Conservation (phyloP, 78 protist genomes). For the Dictyostelium citrinum region DNA sequence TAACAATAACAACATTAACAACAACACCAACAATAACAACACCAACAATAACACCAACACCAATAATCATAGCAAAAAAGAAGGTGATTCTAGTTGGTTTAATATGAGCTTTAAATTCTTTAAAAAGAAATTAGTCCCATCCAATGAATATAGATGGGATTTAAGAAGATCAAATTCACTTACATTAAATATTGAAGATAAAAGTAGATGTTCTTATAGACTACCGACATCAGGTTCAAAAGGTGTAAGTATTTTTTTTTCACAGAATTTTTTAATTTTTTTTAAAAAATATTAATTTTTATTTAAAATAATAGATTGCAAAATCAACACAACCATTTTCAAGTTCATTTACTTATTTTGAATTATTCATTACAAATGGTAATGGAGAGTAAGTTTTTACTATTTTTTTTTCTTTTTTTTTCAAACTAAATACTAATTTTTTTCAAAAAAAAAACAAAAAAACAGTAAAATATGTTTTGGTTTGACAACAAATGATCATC, state of each 20-base stretch:
- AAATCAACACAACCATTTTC: constrained; percentile 48
- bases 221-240: constrained; percentile 8
- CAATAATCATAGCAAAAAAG: not conserved
- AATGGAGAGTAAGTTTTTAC: constrained; percentile 30
- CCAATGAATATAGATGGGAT: constrained; percentile 30
- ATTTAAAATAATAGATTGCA: constrained; percentile 15
- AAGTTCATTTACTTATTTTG: constrained; percentile 53
- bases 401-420: not conserved
- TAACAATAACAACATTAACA: too few relatives aligned
- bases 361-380: constrained; percentile 38
- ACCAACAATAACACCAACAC: too few relatives aligned
- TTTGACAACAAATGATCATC: constrained; percentile 44
- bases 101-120: constrained; percentile 43
- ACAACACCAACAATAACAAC: too few relatives aligned
- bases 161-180: constrained; percentile 48
- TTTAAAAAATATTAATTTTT: not conserved
- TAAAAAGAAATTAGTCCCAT: not conserved
- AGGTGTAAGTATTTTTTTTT: constrained; percentile 40
- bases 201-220: constrained; percentile 42
- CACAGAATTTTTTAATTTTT: not conserved
- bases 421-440: not conserved
- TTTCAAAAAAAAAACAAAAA: not conserved
- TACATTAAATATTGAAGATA: constrained; percentile 37
- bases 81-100: constrained; percentile 23
- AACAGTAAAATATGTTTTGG: constrained; percentile 58